Evolutionary conservation across 2,329 filamentous ascomycete species (phyloP).

Genomic region (Paecilomyces dactylethromorphus): DNA sequence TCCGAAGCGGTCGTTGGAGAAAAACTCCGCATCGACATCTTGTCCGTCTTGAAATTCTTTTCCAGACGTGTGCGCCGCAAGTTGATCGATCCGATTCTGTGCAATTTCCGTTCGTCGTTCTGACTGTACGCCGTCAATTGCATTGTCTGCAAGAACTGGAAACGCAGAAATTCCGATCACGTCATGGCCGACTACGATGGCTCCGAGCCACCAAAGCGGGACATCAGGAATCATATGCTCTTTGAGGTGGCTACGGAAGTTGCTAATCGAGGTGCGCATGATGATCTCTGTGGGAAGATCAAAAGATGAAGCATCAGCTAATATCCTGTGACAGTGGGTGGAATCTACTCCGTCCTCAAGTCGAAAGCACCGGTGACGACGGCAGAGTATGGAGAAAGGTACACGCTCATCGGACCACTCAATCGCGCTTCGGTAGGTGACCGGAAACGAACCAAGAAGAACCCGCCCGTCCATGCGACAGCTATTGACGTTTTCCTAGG

Average conservation of each 20-base stretch:
- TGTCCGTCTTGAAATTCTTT: neutral
- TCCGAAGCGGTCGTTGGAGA: neutral
- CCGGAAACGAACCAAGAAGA: conserved; percentile 8
- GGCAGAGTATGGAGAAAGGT: conserved; percentile 95
- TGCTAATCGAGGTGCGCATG: conserved; percentile 71
- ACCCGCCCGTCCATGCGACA: neutral
- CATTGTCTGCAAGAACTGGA: neutral
- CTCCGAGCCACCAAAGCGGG: conserved; percentile 42
- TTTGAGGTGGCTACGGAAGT: conserved; percentile 98
- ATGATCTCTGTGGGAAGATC: conserved; percentile 4
- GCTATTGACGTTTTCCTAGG: conserved; percentile 44
- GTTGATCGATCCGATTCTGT: neutral
- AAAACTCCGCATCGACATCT: neutral
- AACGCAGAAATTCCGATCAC: conserved; percentile 40
- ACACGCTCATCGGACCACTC: conserved; percentile 89
- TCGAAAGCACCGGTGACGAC: conserved; percentile 97
- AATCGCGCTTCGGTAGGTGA: conserved; percentile 76
- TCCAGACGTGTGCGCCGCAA: neutral
- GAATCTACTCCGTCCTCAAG: conserved; percentile 98
- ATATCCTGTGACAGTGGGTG: conserved; percentile 61
- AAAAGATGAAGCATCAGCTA: conserved; percentile 3
- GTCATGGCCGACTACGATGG: conserved; percentile 86
- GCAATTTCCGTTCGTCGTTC: neutral
- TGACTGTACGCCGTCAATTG: neutral
- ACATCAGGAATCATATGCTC: conserved; percentile 91